Conservation (phyloP, 805 yeast species). For the Danielia reshetovae region DNA sequence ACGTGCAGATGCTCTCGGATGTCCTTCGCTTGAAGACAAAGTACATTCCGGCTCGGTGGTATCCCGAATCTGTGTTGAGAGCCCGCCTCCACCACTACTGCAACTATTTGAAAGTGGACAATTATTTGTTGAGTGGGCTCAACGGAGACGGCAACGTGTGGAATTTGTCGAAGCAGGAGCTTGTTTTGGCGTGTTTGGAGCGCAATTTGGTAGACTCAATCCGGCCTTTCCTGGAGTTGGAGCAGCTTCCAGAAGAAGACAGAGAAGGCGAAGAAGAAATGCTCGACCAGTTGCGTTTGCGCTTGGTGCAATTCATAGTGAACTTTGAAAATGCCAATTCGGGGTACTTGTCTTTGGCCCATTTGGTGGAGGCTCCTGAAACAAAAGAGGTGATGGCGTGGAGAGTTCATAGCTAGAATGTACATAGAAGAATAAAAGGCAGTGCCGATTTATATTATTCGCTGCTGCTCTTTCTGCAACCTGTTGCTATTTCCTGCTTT, state of each 20-base stretch:
- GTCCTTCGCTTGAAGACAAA: slow-evolving; percentile 36
- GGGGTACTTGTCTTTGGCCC: slow-evolving; percentile 32
- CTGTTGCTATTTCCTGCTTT: too few relatives aligned
- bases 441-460: too few relatives aligned
- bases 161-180: slow-evolving; percentile 46
- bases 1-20: slow-evolving; percentile 33
- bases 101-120: slow-evolving; percentile 50
- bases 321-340: slow-evolving; percentile 39
- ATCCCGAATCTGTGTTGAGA: slow-evolving; percentile 36
- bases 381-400: slow-evolving; percentile 1
- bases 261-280: slow-evolving; percentile 20
- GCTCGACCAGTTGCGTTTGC: slow-evolving; percentile 29
- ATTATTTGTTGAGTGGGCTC: slow-evolving; percentile 39
- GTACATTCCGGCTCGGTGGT: slow-evolving; percentile 37
- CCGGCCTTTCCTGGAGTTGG: neutral
- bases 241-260: slow-evolving; percentile 23
- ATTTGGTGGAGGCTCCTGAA: slow-evolving; percentile 12
- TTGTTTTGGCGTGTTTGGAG: slow-evolving; percentile 51
- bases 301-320: slow-evolving; percentile 37
- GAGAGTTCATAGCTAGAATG: slow-evolving; percentile 3
- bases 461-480: too few relatives aligned
- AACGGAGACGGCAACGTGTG: slow-evolving; percentile 41
- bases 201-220: slow-evolving; percentile 43
- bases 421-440: too few relatives aligned
- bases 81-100: slow-evolving; percentile 32